Conservation (phyloP, 768 basidiomycete genomes). For the Coprinopsis strossmayeri region DNA sequence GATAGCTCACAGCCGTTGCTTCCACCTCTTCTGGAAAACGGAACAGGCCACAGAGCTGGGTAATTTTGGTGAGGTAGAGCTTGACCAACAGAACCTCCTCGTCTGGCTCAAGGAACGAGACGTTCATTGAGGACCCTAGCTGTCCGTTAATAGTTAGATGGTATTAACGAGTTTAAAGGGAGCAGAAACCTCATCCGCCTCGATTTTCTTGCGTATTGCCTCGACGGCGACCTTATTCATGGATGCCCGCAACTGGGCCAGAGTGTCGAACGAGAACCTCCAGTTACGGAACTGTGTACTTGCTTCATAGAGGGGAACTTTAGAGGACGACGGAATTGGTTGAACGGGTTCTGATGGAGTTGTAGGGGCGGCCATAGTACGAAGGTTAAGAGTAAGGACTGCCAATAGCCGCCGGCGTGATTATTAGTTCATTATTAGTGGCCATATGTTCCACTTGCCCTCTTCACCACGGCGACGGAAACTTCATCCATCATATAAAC, state of each 20-base stretch:
- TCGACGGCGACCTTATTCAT: conserved; percentile 74
- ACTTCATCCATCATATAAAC: background rate
- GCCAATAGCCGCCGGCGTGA: no score
- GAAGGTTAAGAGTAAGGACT: background rate
- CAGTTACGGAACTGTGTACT: conserved; percentile 85
- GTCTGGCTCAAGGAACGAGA: conserved; percentile 68
- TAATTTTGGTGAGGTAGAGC: conserved; percentile 82
- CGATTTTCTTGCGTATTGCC: conserved; percentile 71
- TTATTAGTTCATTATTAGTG: no score
- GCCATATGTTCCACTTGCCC: no score
- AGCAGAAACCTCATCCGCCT: conserved; percentile 64
- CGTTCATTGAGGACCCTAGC: conserved; percentile 67
- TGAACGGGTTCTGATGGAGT: background rate
- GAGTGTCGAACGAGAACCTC: conserved; percentile 72
- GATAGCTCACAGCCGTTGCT: conserved; percentile 84
- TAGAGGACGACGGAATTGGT: background rate
- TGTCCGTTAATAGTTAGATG: conserved; percentile 21
- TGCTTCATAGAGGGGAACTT: conserved; percentile 49
- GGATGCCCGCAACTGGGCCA: conserved; percentile 51
- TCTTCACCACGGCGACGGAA: background rate
- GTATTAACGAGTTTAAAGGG: conserved; percentile 3
- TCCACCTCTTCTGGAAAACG: conserved; percentile 90
- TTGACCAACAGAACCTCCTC: conserved; percentile 89
- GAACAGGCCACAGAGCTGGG: conserved; percentile 78
- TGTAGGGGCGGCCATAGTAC: conserved; percentile 6